Evolutionary conservation across 192 early-diverging fungal species (phyloP).

Genomic region (Gamsiella multidivaricata): DNA sequence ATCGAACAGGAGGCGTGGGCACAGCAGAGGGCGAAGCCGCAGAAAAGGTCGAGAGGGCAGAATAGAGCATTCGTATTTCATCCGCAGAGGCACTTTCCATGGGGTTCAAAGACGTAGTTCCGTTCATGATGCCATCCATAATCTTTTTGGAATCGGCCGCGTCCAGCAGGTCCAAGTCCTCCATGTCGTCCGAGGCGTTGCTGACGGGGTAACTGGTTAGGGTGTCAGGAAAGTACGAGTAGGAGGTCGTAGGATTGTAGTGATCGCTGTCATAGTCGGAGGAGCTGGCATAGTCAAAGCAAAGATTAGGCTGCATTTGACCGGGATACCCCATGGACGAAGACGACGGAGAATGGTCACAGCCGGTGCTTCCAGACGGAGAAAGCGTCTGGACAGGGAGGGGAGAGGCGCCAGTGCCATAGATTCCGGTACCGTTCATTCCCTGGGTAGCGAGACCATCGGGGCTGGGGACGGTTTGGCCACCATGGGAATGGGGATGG

Average conservation of each 20-base stretch:
- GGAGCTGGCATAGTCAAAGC: slow-evolving; percentile 53
- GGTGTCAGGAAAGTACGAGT: slow-evolving; percentile 50
- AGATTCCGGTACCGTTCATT: slow-evolving; percentile 11
- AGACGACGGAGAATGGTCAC: slow-evolving; percentile 25
- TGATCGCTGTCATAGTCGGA: slow-evolving; percentile 53
- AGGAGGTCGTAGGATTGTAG: slow-evolving; percentile 34
- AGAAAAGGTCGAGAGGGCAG: slow-evolving; percentile 39
- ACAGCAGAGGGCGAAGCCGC: slow-evolving; percentile 31
- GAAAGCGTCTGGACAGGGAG: slow-evolving; percentile 44
- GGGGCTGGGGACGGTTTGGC: slow-evolving; percentile 30
- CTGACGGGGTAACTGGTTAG: slow-evolving; percentile 47
- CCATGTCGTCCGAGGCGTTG: slow-evolving; percentile 52
- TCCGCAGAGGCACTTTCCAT: slow-evolving; percentile 46
- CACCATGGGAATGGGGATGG: slow-evolving; percentile 23
- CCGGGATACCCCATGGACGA: slow-evolving; percentile 20
- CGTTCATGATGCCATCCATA: slow-evolving; percentile 51
- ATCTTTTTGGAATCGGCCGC: slow-evolving; percentile 39
- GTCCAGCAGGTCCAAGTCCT: slow-evolving; percentile 41
- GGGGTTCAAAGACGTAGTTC: slow-evolving; percentile 35
- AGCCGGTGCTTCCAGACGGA: slow-evolving; percentile 12
- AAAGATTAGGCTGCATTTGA: slow-evolving; percentile 33
- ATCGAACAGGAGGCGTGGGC: slow-evolving; percentile 29
- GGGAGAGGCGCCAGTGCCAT: slow-evolving; percentile 22
- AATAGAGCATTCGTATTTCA: slow-evolving; percentile 53
- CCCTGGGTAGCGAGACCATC: slow-evolving; percentile 26